phyloP scores from a whole-genome alignment of 768 basidiomycete species.

The Daedalea quercina region DNA sequence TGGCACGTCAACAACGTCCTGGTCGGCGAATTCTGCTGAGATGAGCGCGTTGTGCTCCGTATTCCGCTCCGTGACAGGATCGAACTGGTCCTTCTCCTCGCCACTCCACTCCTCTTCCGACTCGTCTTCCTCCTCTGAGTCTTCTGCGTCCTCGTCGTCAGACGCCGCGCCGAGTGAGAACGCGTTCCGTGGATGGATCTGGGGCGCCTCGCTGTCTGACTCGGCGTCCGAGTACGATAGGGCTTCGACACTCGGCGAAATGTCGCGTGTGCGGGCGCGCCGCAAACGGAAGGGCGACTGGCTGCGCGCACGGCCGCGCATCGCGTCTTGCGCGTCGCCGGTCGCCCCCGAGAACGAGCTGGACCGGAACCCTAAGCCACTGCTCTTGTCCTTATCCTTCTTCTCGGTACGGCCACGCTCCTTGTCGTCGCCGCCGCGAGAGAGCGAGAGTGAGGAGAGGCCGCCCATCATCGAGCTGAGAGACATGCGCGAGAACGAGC shows the following conservation, averaged over 20 bases:
- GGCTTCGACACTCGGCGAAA: constrained; percentile 39
- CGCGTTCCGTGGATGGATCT: constrained; percentile 51
- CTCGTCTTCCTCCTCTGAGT: constrained; percentile 50
- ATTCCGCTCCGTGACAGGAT: constrained; percentile 80
- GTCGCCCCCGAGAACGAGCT: constrained; percentile 40
- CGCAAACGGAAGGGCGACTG: constrained; percentile 77
- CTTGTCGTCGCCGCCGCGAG: constrained; percentile 34
- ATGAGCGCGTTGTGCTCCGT: constrained; percentile 76
- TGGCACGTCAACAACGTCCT: constrained; percentile 43
- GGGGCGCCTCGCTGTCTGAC: constrained; percentile 45
- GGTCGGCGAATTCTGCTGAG: constrained; percentile 42
- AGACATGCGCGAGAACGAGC: constrained; percentile 57
- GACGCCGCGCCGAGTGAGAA: constrained; percentile 53
- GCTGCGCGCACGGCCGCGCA: constrained; percentile 57
- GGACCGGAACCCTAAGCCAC: constrained; percentile 21
- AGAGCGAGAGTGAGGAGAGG: constrained; percentile 56
- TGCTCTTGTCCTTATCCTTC: constrained; percentile 30
- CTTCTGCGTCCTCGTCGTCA: constrained; percentile 50
- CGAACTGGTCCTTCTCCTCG: constrained; percentile 58
- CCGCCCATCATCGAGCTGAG: constrained; percentile 68
- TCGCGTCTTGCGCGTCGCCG: constrained; percentile 19
- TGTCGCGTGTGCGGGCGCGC: constrained; percentile 53
- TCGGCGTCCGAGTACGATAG: constrained; percentile 61
- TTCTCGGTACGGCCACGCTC: constrained; percentile 49
- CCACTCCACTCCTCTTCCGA: constrained; percentile 44